These are phyloP conservation scores for Cyclotella kingstonii DNA, from an alignment of 108 stramenopile species.

Conservation along the genomic window DNA sequence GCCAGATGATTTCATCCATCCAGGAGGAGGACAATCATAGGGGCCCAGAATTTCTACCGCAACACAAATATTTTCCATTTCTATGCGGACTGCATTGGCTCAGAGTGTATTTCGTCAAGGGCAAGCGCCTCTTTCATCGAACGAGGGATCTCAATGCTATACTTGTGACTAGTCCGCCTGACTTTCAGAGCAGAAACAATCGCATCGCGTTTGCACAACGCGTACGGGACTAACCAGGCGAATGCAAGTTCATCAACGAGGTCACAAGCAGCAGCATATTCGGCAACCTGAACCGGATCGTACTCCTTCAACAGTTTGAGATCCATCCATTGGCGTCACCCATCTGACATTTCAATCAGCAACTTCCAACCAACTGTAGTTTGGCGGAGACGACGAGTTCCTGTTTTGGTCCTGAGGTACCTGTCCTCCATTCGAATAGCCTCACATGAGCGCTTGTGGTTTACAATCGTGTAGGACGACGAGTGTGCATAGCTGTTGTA, in stretches of 20 bases:
- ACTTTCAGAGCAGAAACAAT: conserved; percentile 31
- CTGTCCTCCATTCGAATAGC: neutral
- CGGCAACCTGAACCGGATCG: conserved; percentile 28
- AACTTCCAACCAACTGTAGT: conserved; percentile 25
- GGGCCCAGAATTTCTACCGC: too few relatives aligned
- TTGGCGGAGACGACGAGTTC: neutral
- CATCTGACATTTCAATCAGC: conserved; percentile 13
- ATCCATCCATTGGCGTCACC: conserved; percentile 3
- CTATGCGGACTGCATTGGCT: too few relatives aligned
- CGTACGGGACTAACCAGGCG: conserved; percentile 40
- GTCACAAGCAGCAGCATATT: too few relatives aligned
- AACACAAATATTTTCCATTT: too few relatives aligned
- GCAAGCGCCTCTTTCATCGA: too few relatives aligned
- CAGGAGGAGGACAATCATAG: too few relatives aligned
- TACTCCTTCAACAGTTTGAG: conserved; percentile 13
- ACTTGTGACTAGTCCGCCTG: too few relatives aligned
- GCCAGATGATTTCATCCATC: too few relatives aligned
- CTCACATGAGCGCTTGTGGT: neutral
- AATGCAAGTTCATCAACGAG: conserved; percentile 4
- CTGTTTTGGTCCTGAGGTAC: neutral
- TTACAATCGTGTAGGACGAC: conserved; percentile 9
- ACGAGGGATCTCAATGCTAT: too few relatives aligned
- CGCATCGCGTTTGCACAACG: conserved; percentile 15
- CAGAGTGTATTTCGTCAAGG: too few relatives aligned
- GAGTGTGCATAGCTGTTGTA: conserved; percentile 19